Evolutionary conservation across 257 asterid genomes (phyloP).

Genomic region (Solanum ossicruentum): DNA sequence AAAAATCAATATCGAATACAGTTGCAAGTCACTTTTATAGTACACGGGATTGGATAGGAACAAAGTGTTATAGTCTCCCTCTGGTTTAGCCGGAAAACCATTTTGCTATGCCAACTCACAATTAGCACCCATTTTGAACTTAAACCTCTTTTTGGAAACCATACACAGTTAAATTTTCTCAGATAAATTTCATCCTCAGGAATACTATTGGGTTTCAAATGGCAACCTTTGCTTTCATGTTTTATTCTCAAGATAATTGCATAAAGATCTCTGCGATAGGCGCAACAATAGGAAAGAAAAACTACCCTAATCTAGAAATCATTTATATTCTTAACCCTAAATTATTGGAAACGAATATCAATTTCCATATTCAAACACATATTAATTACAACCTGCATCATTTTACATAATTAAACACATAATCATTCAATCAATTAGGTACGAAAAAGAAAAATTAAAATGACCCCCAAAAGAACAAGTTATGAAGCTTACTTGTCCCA

Average conservation of each 20-base stretch:
- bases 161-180: background rate
- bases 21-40: background rate
- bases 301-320: background rate
- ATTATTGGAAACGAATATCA: background rate
- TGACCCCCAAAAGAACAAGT: background rate
- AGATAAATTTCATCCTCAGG: background rate
- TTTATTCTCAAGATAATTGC: background rate
- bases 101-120: background rate
- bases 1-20: background rate
- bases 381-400: background rate
- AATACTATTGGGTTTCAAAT: background rate
- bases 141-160: background rate
- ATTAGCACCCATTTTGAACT: background rate
- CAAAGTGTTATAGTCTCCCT: background rate
- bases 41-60: background rate
- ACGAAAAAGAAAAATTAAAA: background rate
- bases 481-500: slow-evolving; percentile 68
- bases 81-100: background rate
- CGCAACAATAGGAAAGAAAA: background rate
- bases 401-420: background rate
- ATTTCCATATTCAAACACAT: background rate
- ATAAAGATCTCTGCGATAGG: background rate
- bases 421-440: background rate
- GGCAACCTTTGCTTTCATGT: background rate
- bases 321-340: background rate